phyloP scores from a whole-genome alignment of 2,329 filamentous ascomycete species.

The Pyrenochaeta sp. region DNA sequence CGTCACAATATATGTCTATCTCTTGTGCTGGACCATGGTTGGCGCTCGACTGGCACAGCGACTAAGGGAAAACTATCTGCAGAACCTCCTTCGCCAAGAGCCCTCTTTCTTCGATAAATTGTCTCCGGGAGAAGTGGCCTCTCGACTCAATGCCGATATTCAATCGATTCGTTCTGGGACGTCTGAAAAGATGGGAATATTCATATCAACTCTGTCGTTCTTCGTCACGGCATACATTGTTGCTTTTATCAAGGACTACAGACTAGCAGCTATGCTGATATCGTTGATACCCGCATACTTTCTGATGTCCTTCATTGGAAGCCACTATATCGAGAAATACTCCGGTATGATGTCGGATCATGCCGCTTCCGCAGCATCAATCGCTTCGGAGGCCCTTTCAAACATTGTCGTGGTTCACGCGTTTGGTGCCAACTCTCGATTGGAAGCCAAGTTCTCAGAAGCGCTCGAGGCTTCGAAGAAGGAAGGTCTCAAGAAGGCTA shows the following conservation, averaged over 20 bases:
- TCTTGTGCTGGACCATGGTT: slow-evolving; percentile 69
- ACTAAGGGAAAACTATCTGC: slow-evolving; percentile 67
- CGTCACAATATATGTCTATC: slow-evolving; percentile 68
- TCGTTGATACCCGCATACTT: slow-evolving; percentile 70
- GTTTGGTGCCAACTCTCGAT: slow-evolving; percentile 65
- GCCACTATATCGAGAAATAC: slow-evolving; percentile 63
- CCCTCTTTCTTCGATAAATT: slow-evolving; percentile 70
- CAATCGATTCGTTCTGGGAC: slow-evolving; percentile 72
- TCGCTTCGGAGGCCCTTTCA: slow-evolving; percentile 68
- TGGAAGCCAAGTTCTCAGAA: slow-evolving; percentile 66
- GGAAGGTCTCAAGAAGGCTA: slow-evolving; percentile 66
- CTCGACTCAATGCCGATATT: slow-evolving; percentile 70
- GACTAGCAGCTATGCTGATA: slow-evolving; percentile 69
- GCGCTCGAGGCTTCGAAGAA: slow-evolving; percentile 60
- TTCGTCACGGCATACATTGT: slow-evolving; percentile 73
- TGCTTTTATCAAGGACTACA: slow-evolving; percentile 70
- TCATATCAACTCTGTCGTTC: slow-evolving; percentile 68
- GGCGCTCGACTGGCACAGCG: slow-evolving; percentile 70
- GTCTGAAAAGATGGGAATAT: slow-evolving; percentile 74
- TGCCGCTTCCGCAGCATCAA: slow-evolving; percentile 65
- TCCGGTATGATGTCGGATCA: slow-evolving; percentile 58
- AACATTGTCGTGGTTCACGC: slow-evolving; percentile 69
- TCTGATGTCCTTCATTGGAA: slow-evolving; percentile 64
- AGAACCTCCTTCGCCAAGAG: slow-evolving; percentile 66
- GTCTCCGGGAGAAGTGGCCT: slow-evolving; percentile 69